Evolutionary conservation across 2,329 filamentous ascomycete species (phyloP).

Genomic region (Zymoseptoria passerinii): DNA sequence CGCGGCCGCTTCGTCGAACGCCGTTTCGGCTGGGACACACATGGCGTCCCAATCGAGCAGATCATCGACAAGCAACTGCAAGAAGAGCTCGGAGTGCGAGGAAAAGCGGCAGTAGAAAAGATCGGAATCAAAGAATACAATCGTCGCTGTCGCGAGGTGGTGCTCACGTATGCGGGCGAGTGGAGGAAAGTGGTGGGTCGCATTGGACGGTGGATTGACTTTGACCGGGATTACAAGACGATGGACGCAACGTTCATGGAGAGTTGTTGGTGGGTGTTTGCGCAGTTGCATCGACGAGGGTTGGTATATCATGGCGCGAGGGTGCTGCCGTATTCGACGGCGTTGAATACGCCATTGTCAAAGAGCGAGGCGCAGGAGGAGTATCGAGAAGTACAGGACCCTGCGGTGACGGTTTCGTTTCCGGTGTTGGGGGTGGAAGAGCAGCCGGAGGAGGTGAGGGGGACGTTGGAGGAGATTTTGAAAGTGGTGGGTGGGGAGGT

Average conservation of each 20-base stretch:
- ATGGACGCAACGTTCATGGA: constrained; percentile 98
- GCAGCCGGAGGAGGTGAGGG: constrained; percentile 23
- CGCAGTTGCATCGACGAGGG: constrained; percentile 82
- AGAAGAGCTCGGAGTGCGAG: constrained; percentile 64
- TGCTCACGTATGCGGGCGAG: constrained; percentile 81
- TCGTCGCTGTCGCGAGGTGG: constrained; percentile 80
- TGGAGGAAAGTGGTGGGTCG: constrained; percentile 85
- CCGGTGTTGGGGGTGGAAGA: constrained; percentile 51
- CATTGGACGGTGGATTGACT: constrained; percentile 91
- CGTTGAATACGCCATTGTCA: constrained; percentile 77
- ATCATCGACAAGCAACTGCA: constrained; percentile 84
- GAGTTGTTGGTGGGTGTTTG: constrained; percentile 94
- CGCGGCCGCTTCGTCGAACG: constrained; percentile 88
- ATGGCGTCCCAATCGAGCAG: constrained; percentile 90
- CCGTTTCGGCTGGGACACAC: constrained; percentile 91
- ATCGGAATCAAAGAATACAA: constrained; percentile 87
- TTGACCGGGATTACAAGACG: constrained; percentile 97
- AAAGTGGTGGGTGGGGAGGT: constrained; percentile 43
- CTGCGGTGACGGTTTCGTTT: constrained; percentile 80
- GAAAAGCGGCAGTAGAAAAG: constrained; percentile 76
- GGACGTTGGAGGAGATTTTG: constrained; percentile 23
- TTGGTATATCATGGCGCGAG: constrained; percentile 82
- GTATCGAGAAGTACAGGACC: constrained; percentile 87
- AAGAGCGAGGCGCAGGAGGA: constrained; percentile 94
- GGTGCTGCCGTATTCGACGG: constrained; percentile 93